Conservation (phyloP, 2,329 filamentous ascomycete genomes). For the Xylariales sp. region DNA sequence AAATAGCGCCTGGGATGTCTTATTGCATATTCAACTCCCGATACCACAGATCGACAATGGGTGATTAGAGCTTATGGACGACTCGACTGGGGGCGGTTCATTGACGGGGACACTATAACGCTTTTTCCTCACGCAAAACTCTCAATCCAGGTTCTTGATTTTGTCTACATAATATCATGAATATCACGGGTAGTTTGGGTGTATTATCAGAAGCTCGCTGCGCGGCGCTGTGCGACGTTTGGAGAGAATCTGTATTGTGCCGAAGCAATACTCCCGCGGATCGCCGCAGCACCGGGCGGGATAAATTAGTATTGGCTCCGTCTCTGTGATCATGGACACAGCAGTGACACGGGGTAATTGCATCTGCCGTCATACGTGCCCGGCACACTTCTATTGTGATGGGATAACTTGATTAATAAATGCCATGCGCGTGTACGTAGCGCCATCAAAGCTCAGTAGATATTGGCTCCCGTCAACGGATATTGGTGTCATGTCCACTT, state of each 20-base stretch:
- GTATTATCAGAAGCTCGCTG: conserved; percentile 64
- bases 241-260: conserved; percentile 75
- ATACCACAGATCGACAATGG: conserved; percentile 1
- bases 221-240: conserved; percentile 72
- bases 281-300: conserved; percentile 62
- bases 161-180: conserved; percentile 66
- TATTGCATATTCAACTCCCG: background rate
- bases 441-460: background rate
- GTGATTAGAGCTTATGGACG: too few species aligned
- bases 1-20: conserved; percentile 31
- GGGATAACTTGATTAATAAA: too few species aligned
- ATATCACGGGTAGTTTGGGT: conserved; percentile 38
- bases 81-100: background rate
- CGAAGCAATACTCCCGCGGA: conserved; percentile 74
- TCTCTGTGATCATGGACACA: conserved; percentile 35
- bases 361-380: conserved; percentile 66
- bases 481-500: background rate
- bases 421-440: background rate
- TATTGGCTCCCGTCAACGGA: background rate
- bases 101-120: background rate
- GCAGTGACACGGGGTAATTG: conserved; percentile 67
- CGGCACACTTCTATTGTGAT: background rate
- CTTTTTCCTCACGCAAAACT: conserved; percentile 57
- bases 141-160: conserved; percentile 71
- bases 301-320: conserved; percentile 60